A percentile compares a stretch with the other conserved stretches of the same genome.
phyloP scores from a whole-genome alignment of 331 rosid genomes.

The Ulmus americana region DNA sequence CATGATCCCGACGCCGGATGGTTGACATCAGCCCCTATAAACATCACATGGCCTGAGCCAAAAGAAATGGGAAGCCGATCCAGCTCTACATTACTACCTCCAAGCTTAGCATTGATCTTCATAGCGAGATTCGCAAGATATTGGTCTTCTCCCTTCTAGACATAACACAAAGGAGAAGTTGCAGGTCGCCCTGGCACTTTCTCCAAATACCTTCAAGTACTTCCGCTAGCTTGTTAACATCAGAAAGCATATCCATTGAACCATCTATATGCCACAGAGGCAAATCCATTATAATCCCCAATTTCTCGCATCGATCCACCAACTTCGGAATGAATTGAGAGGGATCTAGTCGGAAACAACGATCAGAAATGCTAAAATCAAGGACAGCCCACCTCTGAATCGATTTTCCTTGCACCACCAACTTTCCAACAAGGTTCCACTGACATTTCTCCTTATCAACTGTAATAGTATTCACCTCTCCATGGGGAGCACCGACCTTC shows the following conservation, averaged over 20 bases:
- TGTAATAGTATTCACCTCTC: constrained; percentile 29
- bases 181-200: constrained; percentile 22
- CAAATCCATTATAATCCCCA: constrained; percentile 59
- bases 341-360: constrained; percentile 10
- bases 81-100: constrained; percentile 82
- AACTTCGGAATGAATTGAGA: constrained; percentile 39
- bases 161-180: constrained; percentile 72
- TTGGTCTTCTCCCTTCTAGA: constrained; percentile 43
- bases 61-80: constrained; percentile 36
- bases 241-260: constrained; percentile 40
- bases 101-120: constrained; percentile 83
- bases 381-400: constrained; percentile 55
- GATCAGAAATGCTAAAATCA: constrained; percentile 36
- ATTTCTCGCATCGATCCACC: constrained; percentile 29
- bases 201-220: constrained; percentile 39
- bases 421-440: constrained; percentile 59
- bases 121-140: constrained; percentile 57
- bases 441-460: constrained; percentile 59
- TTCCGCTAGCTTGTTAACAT: constrained; percentile 26
- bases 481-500: constrained; percentile 48
- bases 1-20: constrained; percentile 43
- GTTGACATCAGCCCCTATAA: constrained; percentile 80
- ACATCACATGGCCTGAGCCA: constrained; percentile 55
- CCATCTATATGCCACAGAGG: constrained; percentile 32
- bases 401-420: constrained; percentile 52